These are phyloP conservation scores for Debaryomyces psychrophilus DNA, from an alignment of 1,139 yeast species.

Conservation along the genomic window DNA sequence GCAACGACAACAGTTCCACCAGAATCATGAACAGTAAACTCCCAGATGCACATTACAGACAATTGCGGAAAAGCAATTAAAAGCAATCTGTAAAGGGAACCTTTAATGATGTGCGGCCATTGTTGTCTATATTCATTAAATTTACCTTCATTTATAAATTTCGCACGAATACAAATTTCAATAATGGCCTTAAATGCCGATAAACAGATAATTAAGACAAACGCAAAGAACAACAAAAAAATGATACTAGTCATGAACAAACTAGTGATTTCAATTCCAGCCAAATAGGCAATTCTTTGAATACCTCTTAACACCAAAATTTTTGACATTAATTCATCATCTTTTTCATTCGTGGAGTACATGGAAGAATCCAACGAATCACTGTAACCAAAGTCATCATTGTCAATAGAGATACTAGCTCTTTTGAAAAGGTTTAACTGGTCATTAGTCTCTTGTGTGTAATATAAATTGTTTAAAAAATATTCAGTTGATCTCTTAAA, in stretches of 20 bases:
- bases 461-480: constrained; percentile 21
- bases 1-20: constrained; percentile 84
- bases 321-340: constrained; percentile 55
- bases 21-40: constrained; percentile 80
- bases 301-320: constrained; percentile 86
- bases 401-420: constrained; percentile 35
- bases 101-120: constrained; percentile 82
- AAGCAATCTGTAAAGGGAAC: constrained; percentile 81
- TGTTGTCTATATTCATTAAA: constrained; percentile 79
- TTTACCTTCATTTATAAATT: constrained; percentile 62
- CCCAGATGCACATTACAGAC: constrained; percentile 84
- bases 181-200: constrained; percentile 72
- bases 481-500: constrained; percentile 31
- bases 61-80: constrained; percentile 86
- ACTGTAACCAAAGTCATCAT: constrained; percentile 48
- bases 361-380: constrained; percentile 53
- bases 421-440: constrained; percentile 33
- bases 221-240: constrained; percentile 78
- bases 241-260: constrained; percentile 85
- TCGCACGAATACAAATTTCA: constrained; percentile 67
- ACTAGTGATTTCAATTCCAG: constrained; percentile 83
- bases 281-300: constrained; percentile 84
- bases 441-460: constrained; percentile 21
- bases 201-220: constrained; percentile 66
- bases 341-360: constrained; percentile 76